Evolutionary conservation across 2,329 filamentous ascomycete genomes (phyloP).

Genomic region (Phialophora tarda): DNA sequence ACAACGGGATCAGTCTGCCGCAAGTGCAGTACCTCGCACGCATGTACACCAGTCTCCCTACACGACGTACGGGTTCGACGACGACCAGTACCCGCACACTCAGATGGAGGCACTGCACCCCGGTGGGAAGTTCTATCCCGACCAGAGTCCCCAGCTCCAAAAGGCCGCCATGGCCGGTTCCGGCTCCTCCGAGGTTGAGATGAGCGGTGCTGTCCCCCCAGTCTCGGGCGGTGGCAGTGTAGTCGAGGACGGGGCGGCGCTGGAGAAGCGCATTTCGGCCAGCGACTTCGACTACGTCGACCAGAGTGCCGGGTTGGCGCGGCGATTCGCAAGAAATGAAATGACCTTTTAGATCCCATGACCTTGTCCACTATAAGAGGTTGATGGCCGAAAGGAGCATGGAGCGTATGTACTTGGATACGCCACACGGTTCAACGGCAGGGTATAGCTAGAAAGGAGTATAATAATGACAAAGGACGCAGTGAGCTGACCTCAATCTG

Average conservation of each 20-base stretch:
- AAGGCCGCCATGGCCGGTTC: constrained; percentile 3
- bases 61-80: constrained; percentile 31
- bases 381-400: not conserved
- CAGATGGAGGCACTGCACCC: constrained; percentile 53
- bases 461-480: not conserved
- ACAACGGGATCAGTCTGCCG: not conserved
- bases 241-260: constrained; percentile 3
- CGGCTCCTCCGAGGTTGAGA: constrained; percentile 16
- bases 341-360: not conserved
- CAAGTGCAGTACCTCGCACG: not conserved
- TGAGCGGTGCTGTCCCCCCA: constrained; percentile 20
- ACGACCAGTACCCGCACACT: constrained; percentile 30
- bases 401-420: not conserved
- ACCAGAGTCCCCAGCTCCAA: constrained; percentile 32
- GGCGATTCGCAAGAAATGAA: constrained; percentile 22
- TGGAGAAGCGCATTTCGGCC: constrained; percentile 26
- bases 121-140: constrained; percentile 54
- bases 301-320: constrained; percentile 24
- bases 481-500: not conserved
- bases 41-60: constrained; percentile 23
- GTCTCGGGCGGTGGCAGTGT: constrained; percentile 5
- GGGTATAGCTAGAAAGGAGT: not conserved
- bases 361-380: not conserved
- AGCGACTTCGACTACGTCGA: constrained; percentile 28
- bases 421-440: not conserved